Evolutionary conservation across 257 asterid genomes (phyloP).

Genomic region (Primulina eburnea): DNA sequence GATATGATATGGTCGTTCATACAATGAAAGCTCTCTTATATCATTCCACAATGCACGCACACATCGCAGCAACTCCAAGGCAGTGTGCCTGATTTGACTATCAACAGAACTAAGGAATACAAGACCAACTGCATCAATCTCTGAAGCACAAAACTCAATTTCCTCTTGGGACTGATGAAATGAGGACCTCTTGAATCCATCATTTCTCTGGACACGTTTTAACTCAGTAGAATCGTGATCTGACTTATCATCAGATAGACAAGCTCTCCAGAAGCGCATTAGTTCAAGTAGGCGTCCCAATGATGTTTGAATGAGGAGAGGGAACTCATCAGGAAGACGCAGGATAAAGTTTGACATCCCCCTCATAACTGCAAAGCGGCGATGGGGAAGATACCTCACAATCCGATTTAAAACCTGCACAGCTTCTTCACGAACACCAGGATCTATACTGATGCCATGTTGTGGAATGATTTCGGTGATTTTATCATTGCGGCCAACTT

Average conservation of each 20-base stretch:
- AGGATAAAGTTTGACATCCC: slow-evolving; percentile 92
- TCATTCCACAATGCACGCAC: slow-evolving; percentile 91
- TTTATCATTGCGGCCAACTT: slow-evolving; percentile 96
- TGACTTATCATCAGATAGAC: slow-evolving; percentile 69
- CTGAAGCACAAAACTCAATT: slow-evolving; percentile 86
- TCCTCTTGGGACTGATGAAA: slow-evolving; percentile 78
- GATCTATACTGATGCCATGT: slow-evolving; percentile 98
- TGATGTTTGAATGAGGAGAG: slow-evolving; percentile 97
- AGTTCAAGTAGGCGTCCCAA: slow-evolving; percentile 96
- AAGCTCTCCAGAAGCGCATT: slow-evolving; percentile 97
- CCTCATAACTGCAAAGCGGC: slow-evolving; percentile 97
- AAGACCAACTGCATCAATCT: slow-evolving; percentile 98
- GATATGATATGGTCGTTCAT: slow-evolving; percentile 56
- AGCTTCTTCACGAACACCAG: slow-evolving; percentile 98
- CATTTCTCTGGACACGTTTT: slow-evolving; percentile 80
- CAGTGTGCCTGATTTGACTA: slow-evolving; percentile 98
- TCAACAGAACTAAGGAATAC: slow-evolving; percentile 95
- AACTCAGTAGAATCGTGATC: slow-evolving; percentile 53
- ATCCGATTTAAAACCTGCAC: slow-evolving; percentile 94
- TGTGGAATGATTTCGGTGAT: slow-evolving; percentile 97
- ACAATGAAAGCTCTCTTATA: slow-evolving; percentile 61
- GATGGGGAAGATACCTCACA: slow-evolving; percentile 88
- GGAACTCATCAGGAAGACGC: slow-evolving; percentile 97
- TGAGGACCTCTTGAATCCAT: slow-evolving; percentile 84
- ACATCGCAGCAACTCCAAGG: slow-evolving; percentile 91